Conservation (phyloP, 1,284 basidiomycete genomes). For the Rhodofomes roseus region DNA sequence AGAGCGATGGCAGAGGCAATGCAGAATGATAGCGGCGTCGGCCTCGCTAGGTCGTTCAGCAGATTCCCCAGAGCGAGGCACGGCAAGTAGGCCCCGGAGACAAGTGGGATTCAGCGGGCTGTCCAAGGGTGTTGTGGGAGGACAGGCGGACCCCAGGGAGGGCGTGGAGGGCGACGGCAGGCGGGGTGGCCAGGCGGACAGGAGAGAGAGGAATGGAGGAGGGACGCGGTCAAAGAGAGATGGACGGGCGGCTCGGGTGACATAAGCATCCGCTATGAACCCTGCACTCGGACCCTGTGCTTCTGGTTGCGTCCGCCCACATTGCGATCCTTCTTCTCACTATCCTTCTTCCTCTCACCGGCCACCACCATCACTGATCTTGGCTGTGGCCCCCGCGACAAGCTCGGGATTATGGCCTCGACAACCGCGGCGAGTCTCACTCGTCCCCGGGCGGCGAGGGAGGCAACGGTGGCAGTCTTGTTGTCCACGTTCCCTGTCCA, state of each 20-base stretch:
- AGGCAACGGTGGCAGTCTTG: background rate
- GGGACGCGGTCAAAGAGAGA: constrained; percentile 1
- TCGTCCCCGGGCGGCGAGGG: background rate
- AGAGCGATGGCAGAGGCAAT: background rate
- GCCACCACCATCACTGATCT: background rate
- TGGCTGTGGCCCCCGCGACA: background rate
- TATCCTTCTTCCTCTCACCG: background rate
- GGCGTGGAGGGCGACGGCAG: background rate
- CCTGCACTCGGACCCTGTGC: background rate
- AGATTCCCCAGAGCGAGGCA: background rate
- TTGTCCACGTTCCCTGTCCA: background rate
- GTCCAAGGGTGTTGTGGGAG: background rate
- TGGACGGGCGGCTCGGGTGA: constrained; percentile 10
- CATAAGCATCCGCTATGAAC: constrained; percentile 11
- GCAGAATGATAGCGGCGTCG: background rate
- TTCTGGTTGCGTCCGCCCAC: constrained; percentile 1
- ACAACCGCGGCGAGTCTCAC: background rate
- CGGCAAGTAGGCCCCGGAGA: background rate
- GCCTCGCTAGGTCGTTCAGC: background rate
- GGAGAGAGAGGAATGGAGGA: background rate
- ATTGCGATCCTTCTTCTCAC: background rate
- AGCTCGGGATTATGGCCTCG: background rate
- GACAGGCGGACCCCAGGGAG: background rate
- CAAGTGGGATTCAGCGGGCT: background rate
- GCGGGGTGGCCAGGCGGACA: background rate